phyloP scores from a whole-genome alignment of 2,329 filamentous ascomycete species.

The Ceratocystiopsis brevicomis region DNA sequence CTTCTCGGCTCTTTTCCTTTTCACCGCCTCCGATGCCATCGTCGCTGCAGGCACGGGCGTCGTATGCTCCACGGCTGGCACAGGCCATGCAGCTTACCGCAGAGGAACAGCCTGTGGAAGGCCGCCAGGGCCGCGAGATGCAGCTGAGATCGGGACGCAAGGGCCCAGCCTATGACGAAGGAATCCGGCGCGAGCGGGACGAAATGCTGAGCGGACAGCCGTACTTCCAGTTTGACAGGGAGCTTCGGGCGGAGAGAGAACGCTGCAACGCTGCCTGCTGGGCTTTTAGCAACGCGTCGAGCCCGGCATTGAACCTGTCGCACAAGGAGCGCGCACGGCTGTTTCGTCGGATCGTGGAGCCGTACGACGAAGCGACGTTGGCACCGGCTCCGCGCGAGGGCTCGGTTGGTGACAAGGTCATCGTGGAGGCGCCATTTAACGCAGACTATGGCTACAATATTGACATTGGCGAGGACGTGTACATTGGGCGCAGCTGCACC shows the following conservation, averaged over 20 bases:
- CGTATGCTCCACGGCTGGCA: background rate
- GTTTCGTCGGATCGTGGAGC: slow-evolving; percentile 53
- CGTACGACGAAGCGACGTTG: slow-evolving; percentile 34
- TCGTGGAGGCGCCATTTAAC: slow-evolving; percentile 72
- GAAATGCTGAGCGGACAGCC: slow-evolving; percentile 69
- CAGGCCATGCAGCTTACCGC: too few species aligned
- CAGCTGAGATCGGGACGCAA: slow-evolving; percentile 7
- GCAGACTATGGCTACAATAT: slow-evolving; percentile 97
- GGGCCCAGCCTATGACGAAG: background rate
- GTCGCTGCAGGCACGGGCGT: background rate
- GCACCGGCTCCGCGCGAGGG: slow-evolving; percentile 38
- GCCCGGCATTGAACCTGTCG: slow-evolving; percentile 53
- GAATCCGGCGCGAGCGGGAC: slow-evolving; percentile 48
- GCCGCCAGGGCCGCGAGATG: background rate
- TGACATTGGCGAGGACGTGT: slow-evolving; percentile 64
- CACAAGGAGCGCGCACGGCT: slow-evolving; percentile 47
- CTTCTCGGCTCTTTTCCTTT: background rate
- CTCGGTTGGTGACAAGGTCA: slow-evolving; percentile 52
- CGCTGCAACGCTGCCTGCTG: slow-evolving; percentile 65
- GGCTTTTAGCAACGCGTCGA: slow-evolving; percentile 70
- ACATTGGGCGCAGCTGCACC: slow-evolving; percentile 65
- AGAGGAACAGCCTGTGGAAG: background rate
- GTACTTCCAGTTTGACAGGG: slow-evolving; percentile 63
- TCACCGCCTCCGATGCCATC: slow-evolving; percentile 1
- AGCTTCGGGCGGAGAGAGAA: slow-evolving; percentile 68